Evolutionary conservation across 192 early-diverging fungal genomes (phyloP).

Genomic region (Backusella macrospora): DNA sequence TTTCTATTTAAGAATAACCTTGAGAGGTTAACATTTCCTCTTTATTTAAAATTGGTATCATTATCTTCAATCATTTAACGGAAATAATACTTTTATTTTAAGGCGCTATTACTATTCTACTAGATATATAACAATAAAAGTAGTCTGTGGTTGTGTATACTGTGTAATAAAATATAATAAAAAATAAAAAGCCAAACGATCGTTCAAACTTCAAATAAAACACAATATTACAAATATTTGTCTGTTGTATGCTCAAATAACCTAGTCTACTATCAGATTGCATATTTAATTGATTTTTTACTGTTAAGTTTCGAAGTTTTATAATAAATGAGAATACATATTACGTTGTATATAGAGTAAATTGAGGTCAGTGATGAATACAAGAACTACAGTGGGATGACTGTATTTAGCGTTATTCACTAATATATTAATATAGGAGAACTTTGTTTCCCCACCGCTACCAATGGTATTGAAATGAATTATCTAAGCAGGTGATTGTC

Average conservation of each 20-base stretch:
- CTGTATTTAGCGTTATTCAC: background rate
- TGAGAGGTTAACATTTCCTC: too few species aligned
- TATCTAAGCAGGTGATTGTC: conserved; percentile 5
- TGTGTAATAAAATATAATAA: background rate
- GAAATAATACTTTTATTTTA: too few species aligned
- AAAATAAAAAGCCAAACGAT: background rate
- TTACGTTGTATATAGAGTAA: background rate
- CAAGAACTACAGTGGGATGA: background rate
- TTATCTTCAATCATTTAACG: too few species aligned
- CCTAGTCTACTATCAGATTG: background rate
- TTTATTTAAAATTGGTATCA: too few species aligned
- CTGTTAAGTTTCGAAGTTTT: background rate
- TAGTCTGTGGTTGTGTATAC: background rate
- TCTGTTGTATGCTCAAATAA: background rate
- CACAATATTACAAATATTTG: background rate
- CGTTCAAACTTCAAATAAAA: background rate
- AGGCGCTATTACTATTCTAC: background rate
- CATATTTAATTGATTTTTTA: background rate
- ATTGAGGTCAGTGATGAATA: too few species aligned
- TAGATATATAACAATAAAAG: background rate
- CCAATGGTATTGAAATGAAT: background rate
- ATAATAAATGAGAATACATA: background rate
- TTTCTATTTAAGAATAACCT: too few species aligned
- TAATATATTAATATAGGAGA: background rate
- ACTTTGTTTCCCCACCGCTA: background rate